Evolutionary conservation across 768 basidiomycete genomes (phyloP).

Genomic region (Nidularia sp.): DNA sequence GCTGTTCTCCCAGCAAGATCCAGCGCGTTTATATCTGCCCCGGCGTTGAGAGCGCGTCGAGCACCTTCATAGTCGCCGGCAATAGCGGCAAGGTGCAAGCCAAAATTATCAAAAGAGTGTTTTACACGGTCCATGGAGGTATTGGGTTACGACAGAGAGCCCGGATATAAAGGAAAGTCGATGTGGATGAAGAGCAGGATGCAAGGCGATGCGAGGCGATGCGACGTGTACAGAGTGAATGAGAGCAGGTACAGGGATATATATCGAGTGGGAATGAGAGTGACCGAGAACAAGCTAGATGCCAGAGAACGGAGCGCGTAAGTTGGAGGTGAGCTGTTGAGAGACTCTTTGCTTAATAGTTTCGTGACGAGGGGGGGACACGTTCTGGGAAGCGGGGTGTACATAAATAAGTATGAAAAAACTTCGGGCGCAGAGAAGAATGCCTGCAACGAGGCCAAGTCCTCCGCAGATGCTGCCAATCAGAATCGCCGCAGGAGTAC

Average conservation of each 20-base stretch:
- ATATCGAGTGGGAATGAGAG: slow-evolving; percentile 1
- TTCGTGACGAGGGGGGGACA: too few relatives aligned
- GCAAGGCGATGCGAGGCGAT: neutral
- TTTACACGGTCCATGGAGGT: slow-evolving; percentile 13
- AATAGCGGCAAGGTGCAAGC: slow-evolving; percentile 52
- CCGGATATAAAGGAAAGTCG: neutral
- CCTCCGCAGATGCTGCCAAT: neutral
- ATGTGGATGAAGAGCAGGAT: neutral
- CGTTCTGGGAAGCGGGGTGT: too few relatives aligned
- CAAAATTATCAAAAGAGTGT: slow-evolving; percentile 30
- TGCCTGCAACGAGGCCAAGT: neutral
- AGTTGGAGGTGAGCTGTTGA: slow-evolving; percentile 3
- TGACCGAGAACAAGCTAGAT: slow-evolving; percentile 3
- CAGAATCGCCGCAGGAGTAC: neutral
- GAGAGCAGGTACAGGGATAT: neutral
- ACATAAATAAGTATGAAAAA: too few relatives aligned
- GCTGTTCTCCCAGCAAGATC: slow-evolving; percentile 59
- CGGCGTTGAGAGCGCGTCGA: slow-evolving; percentile 45
- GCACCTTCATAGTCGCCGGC: slow-evolving; percentile 54
- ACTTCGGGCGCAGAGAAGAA: neutral
- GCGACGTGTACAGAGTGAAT: slow-evolving; percentile 2
- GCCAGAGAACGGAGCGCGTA: slow-evolving; percentile 3
- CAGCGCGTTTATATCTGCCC: slow-evolving; percentile 66
- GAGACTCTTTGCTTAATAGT: too few relatives aligned
- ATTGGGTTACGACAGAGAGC: neutral